Percentiles rank a stretch among this genome's conserved stretches.
phyloP scores from a whole-genome alignment of 1,139 yeast species.

The Debaryomyces udenii region DNA sequence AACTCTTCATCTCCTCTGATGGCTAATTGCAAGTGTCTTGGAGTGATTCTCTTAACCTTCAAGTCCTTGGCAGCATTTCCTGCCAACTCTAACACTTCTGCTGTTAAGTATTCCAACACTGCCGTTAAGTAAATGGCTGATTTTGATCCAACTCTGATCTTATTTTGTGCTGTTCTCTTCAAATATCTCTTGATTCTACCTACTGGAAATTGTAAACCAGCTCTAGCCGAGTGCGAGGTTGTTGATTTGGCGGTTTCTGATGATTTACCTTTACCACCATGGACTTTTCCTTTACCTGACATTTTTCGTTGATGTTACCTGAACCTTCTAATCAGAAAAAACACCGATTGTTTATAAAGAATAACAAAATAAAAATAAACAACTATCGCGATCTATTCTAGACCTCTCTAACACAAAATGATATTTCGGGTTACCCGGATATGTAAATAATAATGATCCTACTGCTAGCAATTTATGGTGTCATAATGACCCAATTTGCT shows the following conservation, averaged over 20 bases:
- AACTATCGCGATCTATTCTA: constrained; percentile 5
- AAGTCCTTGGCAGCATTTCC: constrained; percentile 99
- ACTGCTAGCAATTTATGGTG: constrained; percentile 38
- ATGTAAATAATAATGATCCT: no score
- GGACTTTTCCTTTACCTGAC: constrained; percentile 90
- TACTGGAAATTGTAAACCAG: constrained; percentile 97
- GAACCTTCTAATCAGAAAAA: constrained; percentile 6
- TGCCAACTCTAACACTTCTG: constrained; percentile 97
- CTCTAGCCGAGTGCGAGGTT: constrained; percentile 93
- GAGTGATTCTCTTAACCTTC: constrained; percentile 98
- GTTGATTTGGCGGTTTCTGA: constrained; percentile 66
- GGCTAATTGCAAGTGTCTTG: constrained; percentile 97
- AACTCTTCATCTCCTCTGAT: constrained; percentile 99
- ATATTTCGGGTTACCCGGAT: constrained; percentile 16
- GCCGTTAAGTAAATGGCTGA: constrained; percentile 98
- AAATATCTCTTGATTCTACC: constrained; percentile 97
- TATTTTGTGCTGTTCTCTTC: constrained; percentile 89
- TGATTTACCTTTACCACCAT: constrained; percentile 95
- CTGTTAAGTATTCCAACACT: constrained; percentile 94
- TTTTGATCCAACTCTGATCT: constrained; percentile 95
- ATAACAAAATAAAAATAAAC: constrained; percentile 10
- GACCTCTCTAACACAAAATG: no score
- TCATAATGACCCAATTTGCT: constrained; percentile 47
- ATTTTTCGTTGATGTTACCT: constrained; percentile 34
- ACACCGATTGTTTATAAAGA: constrained; percentile 10